Base-by-base conservation (phyloP, 345 rosid species). In the Boechera divaricarpa region DNA sequence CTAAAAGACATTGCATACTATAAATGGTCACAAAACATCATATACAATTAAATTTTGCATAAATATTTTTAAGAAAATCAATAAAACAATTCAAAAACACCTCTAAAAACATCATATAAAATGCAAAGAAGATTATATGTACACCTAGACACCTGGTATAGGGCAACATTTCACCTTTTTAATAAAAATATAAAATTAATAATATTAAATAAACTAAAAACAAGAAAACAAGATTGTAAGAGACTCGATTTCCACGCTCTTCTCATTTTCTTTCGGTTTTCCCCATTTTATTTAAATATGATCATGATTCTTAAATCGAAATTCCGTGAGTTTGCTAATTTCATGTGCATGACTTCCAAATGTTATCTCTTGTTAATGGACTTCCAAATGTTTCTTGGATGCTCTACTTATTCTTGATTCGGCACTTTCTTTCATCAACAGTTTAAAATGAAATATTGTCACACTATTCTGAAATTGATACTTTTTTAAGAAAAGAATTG, bases 341-440 rank as follows among this genome's bases (percentile, higher is more conserved):
- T 51, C 42, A 64, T 54, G 61, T 70, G 80, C 67, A 70, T 77
- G 81, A 77, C 61, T 64, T 71, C 72, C 77, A 77, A 47, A 63
- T 63, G 60, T 70, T 55, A 39, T 36, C 39, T 36, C 39, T 32
- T 54, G 28, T 74, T 8, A 55, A 21, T 38, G 10, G 11, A 44
- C 29, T 6, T 68, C 21, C 6, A 29, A 39, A 9, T 51, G 29
- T 33, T 49, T 67, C 57, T 69, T 69, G 69, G 47, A 67, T 69
- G 63, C 70, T 76, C 47, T 57, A 44, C 4, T 39, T 38, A 49
- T 67, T 59, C 8, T 56, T 41, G n/a, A 28, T 54, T 51, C 36
- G 8, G 47, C 32, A 16, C 24, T 73, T 53, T 15, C n/a, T 63
- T 31, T 42, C 16, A 32, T 38, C 60, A 33, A 11, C 36, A 5